These are phyloP conservation scores for Chaetomiaceae sp. DNA, from an alignment of 2,329 filamentous ascomycete genomes.

Conservation along the genomic window DNA sequence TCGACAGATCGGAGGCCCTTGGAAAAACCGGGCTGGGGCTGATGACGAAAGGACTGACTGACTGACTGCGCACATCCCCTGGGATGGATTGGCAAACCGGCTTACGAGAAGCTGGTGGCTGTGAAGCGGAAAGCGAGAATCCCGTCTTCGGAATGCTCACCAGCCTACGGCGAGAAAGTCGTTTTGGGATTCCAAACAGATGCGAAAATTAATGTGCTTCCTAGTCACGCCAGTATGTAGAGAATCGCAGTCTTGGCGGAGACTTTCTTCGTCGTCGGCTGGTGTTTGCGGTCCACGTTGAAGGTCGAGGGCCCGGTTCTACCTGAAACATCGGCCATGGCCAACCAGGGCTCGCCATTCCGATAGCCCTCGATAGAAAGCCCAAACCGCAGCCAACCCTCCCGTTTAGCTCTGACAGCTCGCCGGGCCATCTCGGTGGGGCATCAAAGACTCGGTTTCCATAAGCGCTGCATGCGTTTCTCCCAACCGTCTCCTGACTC, in stretches of 20 bases:
- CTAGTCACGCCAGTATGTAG: no score
- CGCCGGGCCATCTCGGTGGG: background rate
- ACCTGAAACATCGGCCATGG: conserved; percentile 25
- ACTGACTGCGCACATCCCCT: background rate
- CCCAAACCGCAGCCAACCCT: conserved; percentile 11
- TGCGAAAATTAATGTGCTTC: background rate
- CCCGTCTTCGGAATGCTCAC: background rate
- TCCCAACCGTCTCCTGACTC: background rate
- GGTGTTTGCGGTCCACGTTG: background rate
- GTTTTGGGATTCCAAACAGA: background rate
- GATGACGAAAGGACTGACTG: conserved; percentile 8
- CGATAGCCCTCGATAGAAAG: conserved; percentile 8
- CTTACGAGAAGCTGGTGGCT: conserved; percentile 1
- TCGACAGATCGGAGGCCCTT: conserved; percentile 3
- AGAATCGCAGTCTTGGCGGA: conserved; percentile 5
- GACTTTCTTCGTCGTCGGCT: background rate
- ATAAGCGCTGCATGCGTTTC: background rate
- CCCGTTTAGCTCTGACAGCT: background rate
- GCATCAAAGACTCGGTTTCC: background rate
- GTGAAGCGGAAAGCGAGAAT: conserved; percentile 6
- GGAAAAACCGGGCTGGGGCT: conserved; percentile 7
- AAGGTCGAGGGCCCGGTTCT: conserved; percentile 13
- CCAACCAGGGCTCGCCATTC: conserved; percentile 23
- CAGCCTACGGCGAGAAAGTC: background rate
- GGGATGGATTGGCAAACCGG: background rate